These are phyloP conservation scores for Aspergillus piperis DNA, from an alignment of 2,329 filamentous ascomycete genomes.

Conservation along the genomic window DNA sequence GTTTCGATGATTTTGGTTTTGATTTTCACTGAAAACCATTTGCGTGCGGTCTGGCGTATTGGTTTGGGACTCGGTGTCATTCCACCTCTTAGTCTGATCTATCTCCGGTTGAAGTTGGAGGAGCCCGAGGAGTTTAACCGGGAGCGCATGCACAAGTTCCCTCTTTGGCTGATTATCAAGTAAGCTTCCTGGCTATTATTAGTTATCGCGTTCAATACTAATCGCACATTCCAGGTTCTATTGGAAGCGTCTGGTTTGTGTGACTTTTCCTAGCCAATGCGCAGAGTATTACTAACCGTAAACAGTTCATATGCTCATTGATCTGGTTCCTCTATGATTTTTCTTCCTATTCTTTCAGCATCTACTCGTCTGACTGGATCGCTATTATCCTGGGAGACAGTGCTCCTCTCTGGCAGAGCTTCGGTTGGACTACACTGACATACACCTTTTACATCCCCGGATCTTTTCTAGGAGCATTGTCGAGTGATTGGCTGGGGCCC, in stretches of 20 bases:
- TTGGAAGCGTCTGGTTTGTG: conserved; percentile 63
- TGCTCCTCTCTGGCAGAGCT: conserved; percentile 70
- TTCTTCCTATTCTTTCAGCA: conserved; percentile 78
- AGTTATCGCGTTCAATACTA: background rate
- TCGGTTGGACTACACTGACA: conserved; percentile 87
- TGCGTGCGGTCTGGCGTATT: conserved; percentile 77
- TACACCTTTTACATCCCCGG: conserved; percentile 89
- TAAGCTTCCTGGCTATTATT: conserved; percentile 23
- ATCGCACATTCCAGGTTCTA: conserved; percentile 60
- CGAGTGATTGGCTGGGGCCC: conserved; percentile 77
- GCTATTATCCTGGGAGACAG: conserved; percentile 61
- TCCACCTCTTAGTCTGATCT: conserved; percentile 72
- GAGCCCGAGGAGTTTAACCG: conserved; percentile 77
- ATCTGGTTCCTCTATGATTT: conserved; percentile 93
- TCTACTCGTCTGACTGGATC: conserved; percentile 71
- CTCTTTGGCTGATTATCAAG: conserved; percentile 50
- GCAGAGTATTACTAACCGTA: conserved; percentile 1
- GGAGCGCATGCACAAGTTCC: conserved; percentile 67
- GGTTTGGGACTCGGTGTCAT: conserved; percentile 75
- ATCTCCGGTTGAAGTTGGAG: conserved; percentile 70
- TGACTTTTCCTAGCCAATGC: background rate
- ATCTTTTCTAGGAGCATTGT: conserved; percentile 72
- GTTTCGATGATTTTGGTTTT: conserved; percentile 68
- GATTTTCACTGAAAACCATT: conserved; percentile 62
- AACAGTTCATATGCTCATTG: conserved; percentile 61